Conservation (phyloP, 768 basidiomycete genomes). For the Mycena maculata region DNA sequence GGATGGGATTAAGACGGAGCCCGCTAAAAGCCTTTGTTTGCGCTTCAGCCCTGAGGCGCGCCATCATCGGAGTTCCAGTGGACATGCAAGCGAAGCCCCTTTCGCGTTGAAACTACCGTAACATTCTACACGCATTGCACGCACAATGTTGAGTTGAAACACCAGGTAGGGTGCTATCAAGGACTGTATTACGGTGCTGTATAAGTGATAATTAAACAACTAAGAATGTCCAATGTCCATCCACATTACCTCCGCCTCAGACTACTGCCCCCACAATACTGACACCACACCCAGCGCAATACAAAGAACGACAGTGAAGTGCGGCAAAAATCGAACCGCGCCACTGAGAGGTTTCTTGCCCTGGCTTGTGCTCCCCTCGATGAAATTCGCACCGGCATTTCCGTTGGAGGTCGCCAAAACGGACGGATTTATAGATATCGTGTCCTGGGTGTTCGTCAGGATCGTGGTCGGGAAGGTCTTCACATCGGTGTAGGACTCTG, state of each 20-base stretch:
- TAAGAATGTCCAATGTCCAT: constrained; percentile 14
- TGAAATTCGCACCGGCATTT: constrained; percentile 30
- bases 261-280: constrained; percentile 20
- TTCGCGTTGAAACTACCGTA: no score
- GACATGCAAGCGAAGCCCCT: neutral
- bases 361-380: constrained; percentile 21
- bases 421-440: constrained; percentile 19
- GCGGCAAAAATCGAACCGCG: constrained; percentile 19
- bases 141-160: no score
- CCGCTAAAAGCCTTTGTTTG: neutral
- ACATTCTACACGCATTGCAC: no score
- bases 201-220: constrained; percentile 8
- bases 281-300: constrained; percentile 13
- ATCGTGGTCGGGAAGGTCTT: constrained; percentile 30
- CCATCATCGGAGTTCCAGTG: neutral
- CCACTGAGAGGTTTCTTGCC: constrained; percentile 24
- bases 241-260: neutral
- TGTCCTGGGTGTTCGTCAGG: constrained; percentile 29
- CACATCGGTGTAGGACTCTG: constrained; percentile 30
- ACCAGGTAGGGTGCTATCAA: no score
- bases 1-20: constrained; percentile 2
- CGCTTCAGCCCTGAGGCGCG: neutral
- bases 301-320: constrained; percentile 7
- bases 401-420: constrained; percentile 32
- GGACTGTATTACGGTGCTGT: neutral